phyloP scores from a whole-genome alignment of 2,329 filamentous ascomycete genomes.

The Mycosphaerella arachidis region DNA sequence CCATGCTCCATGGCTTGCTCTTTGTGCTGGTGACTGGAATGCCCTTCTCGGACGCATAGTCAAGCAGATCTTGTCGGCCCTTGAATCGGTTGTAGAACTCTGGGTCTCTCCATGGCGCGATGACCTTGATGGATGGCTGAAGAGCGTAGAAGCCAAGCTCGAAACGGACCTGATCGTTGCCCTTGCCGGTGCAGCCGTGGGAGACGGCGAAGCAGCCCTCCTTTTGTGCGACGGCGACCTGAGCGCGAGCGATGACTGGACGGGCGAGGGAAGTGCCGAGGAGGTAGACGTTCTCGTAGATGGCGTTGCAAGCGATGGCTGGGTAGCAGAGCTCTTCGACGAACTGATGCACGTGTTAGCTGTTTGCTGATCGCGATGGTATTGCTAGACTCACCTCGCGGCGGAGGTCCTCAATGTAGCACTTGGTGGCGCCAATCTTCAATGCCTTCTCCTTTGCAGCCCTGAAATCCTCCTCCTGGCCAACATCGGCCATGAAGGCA shows the following conservation, averaged over 20 bases:
- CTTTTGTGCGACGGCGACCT: slow-evolving; percentile 61
- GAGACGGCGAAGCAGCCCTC: slow-evolving; percentile 50
- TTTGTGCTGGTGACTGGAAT: slow-evolving; percentile 71
- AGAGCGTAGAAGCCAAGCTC: slow-evolving; percentile 59
- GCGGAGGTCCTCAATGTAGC: slow-evolving; percentile 61
- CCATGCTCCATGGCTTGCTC: slow-evolving; percentile 65
- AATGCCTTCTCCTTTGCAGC: slow-evolving; percentile 69
- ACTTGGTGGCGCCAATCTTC: slow-evolving; percentile 63
- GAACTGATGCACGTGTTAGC: slow-evolving; percentile 43
- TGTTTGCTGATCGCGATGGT: not conserved
- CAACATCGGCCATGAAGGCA: slow-evolving; percentile 65
- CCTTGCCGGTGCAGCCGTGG: slow-evolving; percentile 60
- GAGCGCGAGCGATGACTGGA: slow-evolving; percentile 64
- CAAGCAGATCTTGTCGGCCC: slow-evolving; percentile 67
- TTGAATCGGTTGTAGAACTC: slow-evolving; percentile 67
- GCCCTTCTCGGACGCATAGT: slow-evolving; percentile 62
- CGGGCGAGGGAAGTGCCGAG: slow-evolving; percentile 56
- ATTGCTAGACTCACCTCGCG: slow-evolving; percentile 32
- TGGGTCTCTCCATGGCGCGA: slow-evolving; percentile 69
- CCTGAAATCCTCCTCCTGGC: slow-evolving; percentile 62
- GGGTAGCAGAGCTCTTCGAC: slow-evolving; percentile 77
- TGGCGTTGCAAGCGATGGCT: slow-evolving; percentile 66
- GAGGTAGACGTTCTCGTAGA: slow-evolving; percentile 58
- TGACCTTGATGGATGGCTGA: slow-evolving; percentile 63
- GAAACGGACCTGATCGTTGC: slow-evolving; percentile 63